Conservation (phyloP, 1,284 basidiomycete species). For the Earliella scabrosa region DNA sequence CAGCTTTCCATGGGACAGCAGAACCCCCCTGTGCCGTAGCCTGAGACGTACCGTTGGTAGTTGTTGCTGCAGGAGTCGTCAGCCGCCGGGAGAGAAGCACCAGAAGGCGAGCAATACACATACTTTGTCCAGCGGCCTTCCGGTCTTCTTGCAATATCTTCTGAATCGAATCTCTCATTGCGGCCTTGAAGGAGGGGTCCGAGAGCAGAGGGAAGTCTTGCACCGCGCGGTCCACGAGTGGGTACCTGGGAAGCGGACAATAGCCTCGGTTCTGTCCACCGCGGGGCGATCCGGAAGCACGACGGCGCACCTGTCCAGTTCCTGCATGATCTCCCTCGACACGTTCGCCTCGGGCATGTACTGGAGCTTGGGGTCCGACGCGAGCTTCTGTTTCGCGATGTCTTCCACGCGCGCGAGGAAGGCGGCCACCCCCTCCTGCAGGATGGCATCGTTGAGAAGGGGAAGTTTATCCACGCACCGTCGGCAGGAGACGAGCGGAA, state of each 20-base stretch:
- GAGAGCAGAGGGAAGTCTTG: constrained; percentile 55
- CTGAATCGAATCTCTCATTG: constrained; percentile 41
- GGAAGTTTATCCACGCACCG: constrained; percentile 12
- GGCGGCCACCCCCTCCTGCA: constrained; percentile 52
- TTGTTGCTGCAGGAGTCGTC: not conserved
- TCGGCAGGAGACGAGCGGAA: constrained; percentile 18
- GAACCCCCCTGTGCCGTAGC: not conserved
- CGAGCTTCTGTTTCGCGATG: constrained; percentile 59
- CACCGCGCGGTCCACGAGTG: constrained; percentile 66
- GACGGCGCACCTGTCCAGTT: constrained; percentile 63
- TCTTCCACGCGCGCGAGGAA: constrained; percentile 64
- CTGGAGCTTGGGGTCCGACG: constrained; percentile 57
- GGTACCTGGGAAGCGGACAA: constrained; percentile 41
- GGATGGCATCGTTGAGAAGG: constrained; percentile 11
- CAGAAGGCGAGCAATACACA: not conserved
- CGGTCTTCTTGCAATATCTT: constrained; percentile 31
- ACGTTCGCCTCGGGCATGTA: constrained; percentile 55
- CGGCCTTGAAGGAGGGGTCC: constrained; percentile 52
- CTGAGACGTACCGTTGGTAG: constrained; percentile 12
- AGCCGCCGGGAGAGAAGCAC: not conserved
- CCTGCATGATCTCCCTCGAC: constrained; percentile 67
- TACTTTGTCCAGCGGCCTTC: constrained; percentile 10
- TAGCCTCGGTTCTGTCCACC: constrained; percentile 21
- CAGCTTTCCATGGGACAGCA: not conserved
- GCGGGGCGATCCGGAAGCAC: constrained; percentile 6